Evolutionary conservation across 2,329 filamentous ascomycete genomes (phyloP), one percentile per base, ranked within the genome.

Genomic region (Graphilbum fragrans): DNA sequence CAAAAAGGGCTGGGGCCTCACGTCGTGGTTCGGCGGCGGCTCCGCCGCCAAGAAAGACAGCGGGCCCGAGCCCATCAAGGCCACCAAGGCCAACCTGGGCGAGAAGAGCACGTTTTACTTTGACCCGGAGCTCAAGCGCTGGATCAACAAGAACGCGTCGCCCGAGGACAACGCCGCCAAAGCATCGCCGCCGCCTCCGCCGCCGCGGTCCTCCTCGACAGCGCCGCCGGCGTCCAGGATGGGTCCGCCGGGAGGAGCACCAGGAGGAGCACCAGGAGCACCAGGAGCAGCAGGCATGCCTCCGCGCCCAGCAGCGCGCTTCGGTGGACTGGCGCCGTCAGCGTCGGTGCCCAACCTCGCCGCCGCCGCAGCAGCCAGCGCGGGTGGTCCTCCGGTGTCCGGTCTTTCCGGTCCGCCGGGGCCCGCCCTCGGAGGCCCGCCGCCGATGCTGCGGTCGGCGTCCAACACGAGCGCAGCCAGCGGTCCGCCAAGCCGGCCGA

Each of bases 81-180:
- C 88, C n/a, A 85, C 95, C 58, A 79, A 77, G 52, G 92, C 93
- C 47, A 98, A 98, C 55, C 74, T 98, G 9, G 93, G 90, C 46
- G 93, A 98, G 60, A 78, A 92, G 55, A 94, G 78, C 59, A 86
- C 80, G 36, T 95, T 98, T 60, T 82, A 90, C 50, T 98, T 92
- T 54, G 92, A 98, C 55, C 83, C 87, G 3, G 85, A 95, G n/a
- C 73, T 94, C 40, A 93, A 94, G 67, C 87, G 92, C 58, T 98
- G 93, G 93, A 72, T 98, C 58, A 96, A 98, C 67, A 95, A 95
- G 68, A 95, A 94, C 58, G 77, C 77, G 11, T 80, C 80, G 12
- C 72, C 75, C 8, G 80, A 82, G 41, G 74, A 73, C 35, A 64
- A 64, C 9, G 65, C 71, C 21, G 65, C 73, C 3, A 72, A 77